Base-by-base conservation (phyloP, 2,329 filamentous ascomycete species). In the Stagonosporopsis vannaccii region DNA sequence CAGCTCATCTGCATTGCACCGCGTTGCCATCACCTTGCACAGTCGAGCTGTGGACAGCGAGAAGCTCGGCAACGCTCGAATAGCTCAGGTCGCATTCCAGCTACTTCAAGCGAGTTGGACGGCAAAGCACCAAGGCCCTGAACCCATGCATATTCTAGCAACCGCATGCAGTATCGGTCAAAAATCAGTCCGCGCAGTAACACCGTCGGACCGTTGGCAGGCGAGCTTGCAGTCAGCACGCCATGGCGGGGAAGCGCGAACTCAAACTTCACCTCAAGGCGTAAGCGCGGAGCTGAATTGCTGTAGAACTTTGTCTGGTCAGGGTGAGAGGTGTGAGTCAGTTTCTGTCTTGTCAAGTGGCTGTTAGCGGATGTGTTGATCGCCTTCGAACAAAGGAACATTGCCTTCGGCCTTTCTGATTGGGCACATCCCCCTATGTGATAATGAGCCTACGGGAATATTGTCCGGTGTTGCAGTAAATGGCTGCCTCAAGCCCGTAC, bases 181-280 rank as follows among this genome's bases (percentile, higher is more conserved):
- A 35, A 36, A 37, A 32, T 25, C 37, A 33, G 44, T 40, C 33
- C 26, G n/a, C 28, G 33, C 37, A 41, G 45, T 25, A 40, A 32
- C 20, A 28, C 26, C 45, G 30, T 11, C 46, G 41, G 41, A 42
- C 46, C 46, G 35, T 49, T 46, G 22, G 13, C 9, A 41, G 33
- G 22, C 22, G 19, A 55, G 25, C 36, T 39, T 30, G 33, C 37
- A 33, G 32, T 49, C 33, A 55, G 39, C 45, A 28, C 9, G 45
- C 46, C 52, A 45, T 45, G 40, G 52, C 45, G 45, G 45, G 52
- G 40, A 50, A 50, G 46, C 52, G 40, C 46, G 52, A 56, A 41
- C 33, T 41, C 22, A 45, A 41, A 23, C 20, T 17, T 44, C 41
- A 30, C 40, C 41, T 41, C 30, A 36, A 4, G 26, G 37, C 22